Base-by-base conservation (phyloP, 2,329 filamentous ascomycete species). In the Cladosporium sp. region DNA sequence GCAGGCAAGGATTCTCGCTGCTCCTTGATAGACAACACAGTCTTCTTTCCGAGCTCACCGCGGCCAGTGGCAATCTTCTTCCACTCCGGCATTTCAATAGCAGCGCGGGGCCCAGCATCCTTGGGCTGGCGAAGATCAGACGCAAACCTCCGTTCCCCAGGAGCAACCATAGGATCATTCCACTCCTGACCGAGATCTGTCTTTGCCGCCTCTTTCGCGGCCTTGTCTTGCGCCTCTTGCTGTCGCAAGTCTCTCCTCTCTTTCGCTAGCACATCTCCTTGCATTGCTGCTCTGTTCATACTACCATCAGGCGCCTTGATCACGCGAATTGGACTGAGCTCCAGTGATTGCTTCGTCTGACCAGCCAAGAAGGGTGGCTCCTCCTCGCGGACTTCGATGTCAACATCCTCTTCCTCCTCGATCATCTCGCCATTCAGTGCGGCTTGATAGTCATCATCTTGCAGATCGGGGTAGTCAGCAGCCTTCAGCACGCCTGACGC, bases 231-330 rank as follows among this genome's bases (percentile, higher is more conserved):
- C 0, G 83, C 84, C 70, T 98, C 92, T 66, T 95, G 87, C 63
- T 95, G 89, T 56, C 89, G 84, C 60, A 96, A 63, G 55, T 98
- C 93, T 66, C 89, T 85, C 49, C 93, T 80, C 66, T 98, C 93
- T 67, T 93, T 95, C 3, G 92, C 88, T 11, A 98, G 72, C 4
- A 84, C 80, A 13, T 92, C 91, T 42, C 93, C 92, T 8, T 91
- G 85, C 87, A 97, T 95, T 13, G 95, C 95, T 44, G 95, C 89
- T 64, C 93, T 82, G 67, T 98, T 98, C 70, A 98, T 84, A 3
- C 92, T 97, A n/a, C 93, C 93, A 70, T 98, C 93, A 0, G 93
- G 95, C 1, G 93, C 93, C 71, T 97, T 97, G 62, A 98, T 89
- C 18, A 98, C 91, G 58, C 95, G 82, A 56, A 98, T 98, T 0